Percentiles rank a stretch among this genome's conserved stretches.
Evolutionary conservation across 352 stramenopile species (phyloP).

Genomic region (Blastocystis sp.): DNA sequence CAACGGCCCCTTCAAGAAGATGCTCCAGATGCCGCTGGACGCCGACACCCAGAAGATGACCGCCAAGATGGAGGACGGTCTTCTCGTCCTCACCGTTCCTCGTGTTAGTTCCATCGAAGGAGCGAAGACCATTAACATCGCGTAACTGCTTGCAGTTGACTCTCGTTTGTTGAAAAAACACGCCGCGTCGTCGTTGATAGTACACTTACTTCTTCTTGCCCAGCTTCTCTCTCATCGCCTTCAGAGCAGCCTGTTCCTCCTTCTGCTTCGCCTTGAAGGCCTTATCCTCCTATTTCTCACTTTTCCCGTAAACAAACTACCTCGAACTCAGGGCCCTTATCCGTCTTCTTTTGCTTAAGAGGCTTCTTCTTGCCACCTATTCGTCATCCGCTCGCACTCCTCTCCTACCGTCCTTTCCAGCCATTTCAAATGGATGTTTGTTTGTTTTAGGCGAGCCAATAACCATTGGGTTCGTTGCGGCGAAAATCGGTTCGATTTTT

Average conservation of each 20-base stretch:
- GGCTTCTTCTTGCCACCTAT: slow-evolving; percentile 69
- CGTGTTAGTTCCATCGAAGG: slow-evolving; percentile 11
- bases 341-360: slow-evolving; percentile 65
- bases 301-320: not conserved
- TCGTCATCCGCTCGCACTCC: not conserved
- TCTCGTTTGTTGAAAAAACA: not conserved
- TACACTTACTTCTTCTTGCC: not conserved
- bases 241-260: slow-evolving; percentile 69
- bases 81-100: slow-evolving; percentile 50
- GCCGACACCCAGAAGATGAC: slow-evolving; percentile 35
- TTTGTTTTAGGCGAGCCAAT: no score
- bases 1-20: slow-evolving; percentile 62
- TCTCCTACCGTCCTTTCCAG: slow-evolving; percentile 63
- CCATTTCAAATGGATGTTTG: not conserved
- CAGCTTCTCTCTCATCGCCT: slow-evolving; percentile 52
- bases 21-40: slow-evolving; percentile 52
- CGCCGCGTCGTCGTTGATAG: not conserved
- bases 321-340: slow-evolving; percentile 53
- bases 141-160: not conserved
- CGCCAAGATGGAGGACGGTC: slow-evolving; percentile 60
- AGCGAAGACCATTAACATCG: slow-evolving; percentile 39
- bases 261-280: slow-evolving; percentile 68
- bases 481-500: no score
- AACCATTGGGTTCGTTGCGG: no score
- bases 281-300: slow-evolving; percentile 59